A percentile compares a stretch with the other conserved stretches of the same genome.
Conservation (phyloP, 2,329 filamentous ascomycete genomes). For the Phyllosticta citrichinensis region DNA sequence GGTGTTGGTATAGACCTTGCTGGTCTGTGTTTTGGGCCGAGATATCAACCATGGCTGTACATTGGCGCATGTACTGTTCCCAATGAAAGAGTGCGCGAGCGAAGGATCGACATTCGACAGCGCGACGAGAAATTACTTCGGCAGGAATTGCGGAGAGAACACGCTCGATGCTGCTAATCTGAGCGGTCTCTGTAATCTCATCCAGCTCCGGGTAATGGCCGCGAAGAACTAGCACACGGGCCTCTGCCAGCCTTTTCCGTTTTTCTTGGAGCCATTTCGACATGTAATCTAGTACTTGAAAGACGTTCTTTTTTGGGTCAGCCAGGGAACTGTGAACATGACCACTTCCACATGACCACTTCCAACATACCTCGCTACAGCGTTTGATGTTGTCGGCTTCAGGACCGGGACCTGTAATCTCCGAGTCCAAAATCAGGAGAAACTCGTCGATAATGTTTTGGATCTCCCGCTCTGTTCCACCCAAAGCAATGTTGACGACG, state of each 20-base stretch:
- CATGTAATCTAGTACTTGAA: constrained; percentile 82
- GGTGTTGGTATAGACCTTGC: constrained; percentile 58
- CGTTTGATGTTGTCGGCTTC: constrained; percentile 68
- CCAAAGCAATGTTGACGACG: constrained; percentile 71
- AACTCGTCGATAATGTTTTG: constrained; percentile 63
- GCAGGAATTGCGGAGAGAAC: constrained; percentile 61
- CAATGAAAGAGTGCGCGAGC: constrained; percentile 87
- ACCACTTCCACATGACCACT: neutral
- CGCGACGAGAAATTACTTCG: constrained; percentile 66
- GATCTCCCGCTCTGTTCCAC: constrained; percentile 55
- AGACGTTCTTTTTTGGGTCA: constrained; percentile 58
- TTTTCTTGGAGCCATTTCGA: constrained; percentile 83
- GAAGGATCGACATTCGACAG: constrained; percentile 90
- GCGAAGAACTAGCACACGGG: constrained; percentile 30
- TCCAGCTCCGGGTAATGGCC: constrained; percentile 38
- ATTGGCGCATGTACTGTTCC: constrained; percentile 73
- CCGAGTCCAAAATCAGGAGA: constrained; percentile 59
- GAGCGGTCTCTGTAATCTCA: constrained; percentile 42
- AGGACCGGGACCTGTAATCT: constrained; percentile 42
- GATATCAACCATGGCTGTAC: constrained; percentile 32
- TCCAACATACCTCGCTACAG: constrained; percentile 68
- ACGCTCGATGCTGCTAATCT: constrained; percentile 57
- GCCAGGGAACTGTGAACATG: neutral
- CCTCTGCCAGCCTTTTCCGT: constrained; percentile 39
- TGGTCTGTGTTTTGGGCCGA: constrained; percentile 42